Percentiles rank a stretch among this genome's conserved stretches.
These are phyloP conservation scores for Ceratocystis smalleyi DNA, from an alignment of 2,329 filamentous ascomycete species.

Conservation along the genomic window DNA sequence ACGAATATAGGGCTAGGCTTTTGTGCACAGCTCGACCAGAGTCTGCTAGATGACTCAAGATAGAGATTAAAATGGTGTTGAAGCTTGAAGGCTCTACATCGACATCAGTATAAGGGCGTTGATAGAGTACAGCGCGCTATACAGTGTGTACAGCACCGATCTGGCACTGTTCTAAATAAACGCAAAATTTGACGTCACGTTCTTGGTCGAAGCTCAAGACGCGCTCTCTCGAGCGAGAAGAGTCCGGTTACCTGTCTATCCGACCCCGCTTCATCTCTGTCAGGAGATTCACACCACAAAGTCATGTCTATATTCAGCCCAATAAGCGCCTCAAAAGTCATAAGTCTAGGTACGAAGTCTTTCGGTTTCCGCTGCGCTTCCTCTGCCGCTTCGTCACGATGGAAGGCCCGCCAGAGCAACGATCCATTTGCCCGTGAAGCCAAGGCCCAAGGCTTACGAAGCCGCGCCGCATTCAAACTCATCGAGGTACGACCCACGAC, in stretches of 20 bases:
- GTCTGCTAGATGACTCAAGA: not conserved
- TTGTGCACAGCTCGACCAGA: not conserved
- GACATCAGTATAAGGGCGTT: not conserved
- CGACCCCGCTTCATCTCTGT: not conserved
- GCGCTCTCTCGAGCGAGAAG: no score
- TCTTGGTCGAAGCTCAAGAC: not conserved
- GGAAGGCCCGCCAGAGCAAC: constrained; percentile 62
- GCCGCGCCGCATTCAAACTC: constrained; percentile 84
- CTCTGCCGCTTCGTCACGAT: constrained; percentile 33
- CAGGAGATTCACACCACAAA: not conserved
- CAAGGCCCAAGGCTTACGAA: constrained; percentile 66
- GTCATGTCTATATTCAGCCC: not conserved
- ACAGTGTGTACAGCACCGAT: not conserved
- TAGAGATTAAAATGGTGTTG: not conserved
- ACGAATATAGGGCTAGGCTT: not conserved
- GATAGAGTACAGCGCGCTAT: not conserved
- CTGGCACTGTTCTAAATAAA: not conserved
- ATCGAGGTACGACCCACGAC: constrained; percentile 48
- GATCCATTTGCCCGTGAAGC: constrained; percentile 64
- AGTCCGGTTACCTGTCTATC: no score
- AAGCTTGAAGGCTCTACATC: no score
- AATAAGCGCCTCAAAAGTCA: not conserved
- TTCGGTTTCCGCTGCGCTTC: not conserved
- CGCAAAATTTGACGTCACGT: constrained; percentile 2
- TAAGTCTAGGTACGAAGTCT: not conserved